A percentile compares a stretch with the other conserved stretches of the same genome.
These are phyloP conservation scores for Euphorbia tirucalli DNA, from an alignment of 345 rosid genomes.

Conservation along the genomic window DNA sequence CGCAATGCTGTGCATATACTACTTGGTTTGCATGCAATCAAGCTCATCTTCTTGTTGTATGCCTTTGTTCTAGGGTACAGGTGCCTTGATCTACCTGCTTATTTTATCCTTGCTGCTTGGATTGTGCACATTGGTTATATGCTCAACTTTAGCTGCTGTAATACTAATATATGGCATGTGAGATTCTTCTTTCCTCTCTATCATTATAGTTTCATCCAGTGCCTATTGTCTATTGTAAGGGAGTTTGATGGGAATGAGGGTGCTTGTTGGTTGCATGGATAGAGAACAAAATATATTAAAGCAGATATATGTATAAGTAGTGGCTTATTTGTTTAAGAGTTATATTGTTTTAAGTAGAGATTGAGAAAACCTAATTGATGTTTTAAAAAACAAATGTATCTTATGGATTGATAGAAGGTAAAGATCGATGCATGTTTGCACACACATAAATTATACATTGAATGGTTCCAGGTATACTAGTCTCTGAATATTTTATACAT, in stretches of 20 bases:
- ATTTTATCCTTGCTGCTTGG: conserved; percentile 87
- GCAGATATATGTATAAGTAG: neutral
- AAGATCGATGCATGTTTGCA: neutral
- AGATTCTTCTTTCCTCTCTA: conserved; percentile 36
- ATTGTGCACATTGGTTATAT: conserved; percentile 66
- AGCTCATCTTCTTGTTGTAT: conserved; percentile 24
- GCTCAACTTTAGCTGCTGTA: conserved; percentile 65
- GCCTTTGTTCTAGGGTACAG: conserved; percentile 62
- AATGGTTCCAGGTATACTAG: neutral
- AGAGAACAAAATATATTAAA: neutral
- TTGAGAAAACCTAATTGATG: neutral
- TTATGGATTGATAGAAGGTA: neutral
- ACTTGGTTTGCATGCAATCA: conserved; percentile 10
- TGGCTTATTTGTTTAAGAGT: conserved; percentile 8
- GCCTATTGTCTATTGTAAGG: neutral
- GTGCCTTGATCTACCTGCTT: conserved; percentile 81
- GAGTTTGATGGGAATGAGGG: conserved; percentile 6
- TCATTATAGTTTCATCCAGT: conserved; percentile 12
- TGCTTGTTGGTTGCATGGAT: conserved; percentile 1
- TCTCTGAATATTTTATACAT: conserved; percentile 1
- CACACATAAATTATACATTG: conserved; percentile 6
- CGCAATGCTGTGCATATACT: conserved; percentile 75
- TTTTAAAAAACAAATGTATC: neutral
- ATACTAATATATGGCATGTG: conserved; percentile 84
- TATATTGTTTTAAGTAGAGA: conserved; percentile 1